Evolutionary conservation across 345 rosid species (phyloP).

Genomic region (Citrus glauca): DNA sequence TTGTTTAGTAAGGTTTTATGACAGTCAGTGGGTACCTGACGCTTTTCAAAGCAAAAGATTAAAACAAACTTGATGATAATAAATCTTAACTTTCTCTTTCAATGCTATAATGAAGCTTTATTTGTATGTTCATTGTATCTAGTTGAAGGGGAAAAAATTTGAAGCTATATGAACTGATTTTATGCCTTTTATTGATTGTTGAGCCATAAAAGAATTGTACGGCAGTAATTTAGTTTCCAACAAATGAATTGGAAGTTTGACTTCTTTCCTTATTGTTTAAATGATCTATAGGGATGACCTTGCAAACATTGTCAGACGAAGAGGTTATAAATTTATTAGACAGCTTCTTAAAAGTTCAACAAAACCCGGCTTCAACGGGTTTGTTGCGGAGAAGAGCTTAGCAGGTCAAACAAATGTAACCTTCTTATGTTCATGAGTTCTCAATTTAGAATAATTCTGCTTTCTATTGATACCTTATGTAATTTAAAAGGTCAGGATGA

Average conservation of each 20-base stretch:
- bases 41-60: background rate
- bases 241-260: background rate
- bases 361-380: conserved; percentile 20
- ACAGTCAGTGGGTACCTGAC: background rate
- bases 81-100: background rate
- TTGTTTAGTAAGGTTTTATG: background rate
- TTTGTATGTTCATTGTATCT: background rate
- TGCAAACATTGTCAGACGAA: conserved; percentile 79
- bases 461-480: conserved; percentile 12
- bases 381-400: conserved; percentile 15
- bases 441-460: conserved; percentile 1
- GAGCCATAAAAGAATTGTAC: background rate
- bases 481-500: conserved; percentile 24
- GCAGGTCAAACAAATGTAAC: conserved; percentile 41
- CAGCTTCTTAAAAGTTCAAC: conserved; percentile 56
- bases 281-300: conserved; percentile 65
- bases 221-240: background rate
- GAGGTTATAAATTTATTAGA: conserved; percentile 68
- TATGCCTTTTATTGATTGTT: background rate
- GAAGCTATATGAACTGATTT: background rate
- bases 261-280: conserved; percentile 4
- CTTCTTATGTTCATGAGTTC: background rate
- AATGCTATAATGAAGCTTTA: background rate
- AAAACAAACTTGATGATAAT: background rate
- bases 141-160: background rate